Evolutionary conservation across 2,329 filamentous ascomycete species (phyloP), one percentile per base, ranked within the genome.

Genomic region (Colletotrichum viniferum): DNA sequence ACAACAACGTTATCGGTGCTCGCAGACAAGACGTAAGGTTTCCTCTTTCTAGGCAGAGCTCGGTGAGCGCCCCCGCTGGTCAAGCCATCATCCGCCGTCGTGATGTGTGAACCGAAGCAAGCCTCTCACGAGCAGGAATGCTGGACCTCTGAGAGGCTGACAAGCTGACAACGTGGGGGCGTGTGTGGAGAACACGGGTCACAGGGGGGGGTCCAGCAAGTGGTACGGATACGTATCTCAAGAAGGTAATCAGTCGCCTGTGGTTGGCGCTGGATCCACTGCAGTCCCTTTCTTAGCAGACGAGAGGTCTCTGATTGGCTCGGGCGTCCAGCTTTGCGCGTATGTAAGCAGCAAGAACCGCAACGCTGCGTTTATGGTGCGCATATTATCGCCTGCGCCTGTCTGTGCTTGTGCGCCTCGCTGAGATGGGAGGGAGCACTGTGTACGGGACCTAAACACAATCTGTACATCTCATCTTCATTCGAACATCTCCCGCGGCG

Each of bases 281-380:
- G 5, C 32, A 3, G 65, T 71, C 60, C 43, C 68, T 66, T 72
- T 74, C 68, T 34, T 30, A 71, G 68, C 52, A 32, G 60, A 36
- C 26, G 30, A 67, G 38, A 55, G 16, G 32, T 36, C 26, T 30
- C 24, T 61, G 38, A 74, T 74, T 74, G 72, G 72, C 8, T 32
- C 34, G 16, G 14, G 4, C 10, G 3, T 2, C n/a, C 38, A n/a
- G 55, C 36, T 30, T 14, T 28, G 24, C 16, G 61, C 26, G 38
- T 74, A 74, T 43, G 72, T 74, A 62, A 74, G 72, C 71, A 71
- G 32, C n/a, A 43, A 12, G 3, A n/a, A 21, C 60, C 60, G 10
- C 43, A n/a, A 48, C 18, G 24, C 13, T 28, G 32, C 48, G 30
- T 70, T 26, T 21, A 52, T 62, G 30, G 58, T n/a, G 55, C 32